Base-by-base conservation (phyloP, 2,329 filamentous ascomycete species). In the Arthrobotrys sphaeroides region DNA sequence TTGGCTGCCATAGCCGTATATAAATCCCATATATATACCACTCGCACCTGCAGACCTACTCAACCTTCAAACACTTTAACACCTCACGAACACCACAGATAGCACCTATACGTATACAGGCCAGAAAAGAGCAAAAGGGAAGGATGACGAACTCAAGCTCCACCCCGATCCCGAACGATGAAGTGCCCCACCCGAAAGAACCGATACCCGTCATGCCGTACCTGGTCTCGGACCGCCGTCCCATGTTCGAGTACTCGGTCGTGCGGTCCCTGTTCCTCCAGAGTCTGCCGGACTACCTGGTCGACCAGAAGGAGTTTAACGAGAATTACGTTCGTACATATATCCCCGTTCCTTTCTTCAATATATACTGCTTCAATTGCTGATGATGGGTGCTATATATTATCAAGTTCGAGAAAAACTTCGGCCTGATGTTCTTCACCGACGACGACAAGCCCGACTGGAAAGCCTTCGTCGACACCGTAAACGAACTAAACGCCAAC, bases 391-490 rank as follows among this genome's bases (percentile, higher is more conserved):
- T 28, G 26, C 3, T 47, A 16, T 57, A 2, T 43, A 28, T 3
- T 36, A 12, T 70, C n/a, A n/a, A 90, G 88, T 87, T 85, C 24
- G 82, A 84, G 28, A 83, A 83, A 67, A 91, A 90, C 82, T 90
- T 90, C 79, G 90, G 90, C 26, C 84, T 92, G 20, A 85, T 91
- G 77, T 85, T 90, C 79, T 85, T 86, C 53, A 85, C 85, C 0
- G 91, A 91, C 80, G 84, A 86, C 4, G 40, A 64, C 7, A 70
- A 70, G 51, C 75, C 62, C 18, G 75, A 77, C 31, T 75, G 67
- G 67, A 43, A 73, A 26, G 61, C 66, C 26, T 57, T 65, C 16
- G 64, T 45, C 6, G 61, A 62, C 13, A 59, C 87, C 85, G 0
- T 91, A 26, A 79, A 84, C 18, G 82, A 84, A 22, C 81, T 91